Conservation (phyloP, 164 flowering plant genomes). For the Echeveria elegans region DNA sequence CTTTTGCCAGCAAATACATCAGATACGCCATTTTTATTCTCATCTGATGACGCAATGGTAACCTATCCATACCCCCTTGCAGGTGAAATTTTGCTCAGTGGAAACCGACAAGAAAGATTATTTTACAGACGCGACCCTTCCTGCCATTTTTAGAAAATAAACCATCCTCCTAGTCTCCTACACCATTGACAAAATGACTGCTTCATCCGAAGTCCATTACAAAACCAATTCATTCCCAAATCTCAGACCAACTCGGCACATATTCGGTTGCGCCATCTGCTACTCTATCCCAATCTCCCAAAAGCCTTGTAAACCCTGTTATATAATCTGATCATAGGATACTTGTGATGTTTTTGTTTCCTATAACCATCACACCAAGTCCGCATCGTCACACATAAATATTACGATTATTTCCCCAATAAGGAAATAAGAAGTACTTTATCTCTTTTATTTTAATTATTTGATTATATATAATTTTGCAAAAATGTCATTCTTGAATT, state of each 20-base stretch:
- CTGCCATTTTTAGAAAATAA: slow-evolving; percentile 7
- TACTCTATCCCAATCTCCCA: neutral
- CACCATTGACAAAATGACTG: neutral
- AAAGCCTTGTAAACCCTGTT: neutral
- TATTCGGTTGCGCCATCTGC: neutral
- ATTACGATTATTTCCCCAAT: no score
- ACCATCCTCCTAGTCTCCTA: neutral
- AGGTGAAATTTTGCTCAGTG: slow-evolving; percentile 10
- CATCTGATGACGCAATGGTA: neutral
- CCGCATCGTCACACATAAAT: no score
- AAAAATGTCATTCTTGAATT: no score
- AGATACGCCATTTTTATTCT: no score
- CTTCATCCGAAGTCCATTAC: neutral
- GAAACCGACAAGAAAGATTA: slow-evolving; percentile 6
- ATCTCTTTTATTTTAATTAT: no score
- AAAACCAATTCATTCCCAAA: neutral
- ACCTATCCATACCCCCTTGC: neutral
- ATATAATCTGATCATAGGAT: neutral
- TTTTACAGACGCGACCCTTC: slow-evolving; percentile 3
- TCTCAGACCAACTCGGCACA: neutral
- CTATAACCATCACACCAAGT: no score
- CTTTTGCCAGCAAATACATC: neutral
- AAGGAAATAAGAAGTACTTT: no score
- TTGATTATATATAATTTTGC: no score
- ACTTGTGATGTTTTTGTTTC: neutral